Base-by-base conservation (phyloP, 2,329 filamentous ascomycete species). In the Penicillium paneum region DNA sequence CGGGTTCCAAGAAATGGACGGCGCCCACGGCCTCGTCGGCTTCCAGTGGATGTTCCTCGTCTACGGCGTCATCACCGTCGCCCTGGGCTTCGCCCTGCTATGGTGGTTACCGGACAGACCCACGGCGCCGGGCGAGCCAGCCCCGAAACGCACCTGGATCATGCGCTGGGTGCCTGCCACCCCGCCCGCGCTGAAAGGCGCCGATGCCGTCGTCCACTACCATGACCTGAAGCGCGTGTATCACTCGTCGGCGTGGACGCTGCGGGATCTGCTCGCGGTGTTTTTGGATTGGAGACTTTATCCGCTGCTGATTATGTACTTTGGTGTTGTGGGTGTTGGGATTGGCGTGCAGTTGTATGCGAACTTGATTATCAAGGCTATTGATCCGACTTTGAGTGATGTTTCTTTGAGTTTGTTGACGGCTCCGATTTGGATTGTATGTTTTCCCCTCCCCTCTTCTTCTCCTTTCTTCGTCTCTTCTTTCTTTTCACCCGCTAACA, bases 101-200 rank as follows among this genome's bases (percentile, higher is more conserved):
- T 96, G 90, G 90, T 96, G 91, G 91, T 81, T 96, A 8, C 91
- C 91, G 0, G 91, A 96, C 64, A 84, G 91, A 3, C 91, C 91
- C 3, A 76, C 88, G 3, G 80, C 86, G 0, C 91, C 91, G 0
- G 90, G 69, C 8, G 61, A 65, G 13, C 19, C 62, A 3, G 40
- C 45, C 5, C 57, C 58, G 1, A 43, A 54, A 38, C 65, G 55
- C 5, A 60, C 58, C 45, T 61, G 59, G 43, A 77, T 84, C 66
- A 74, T 82, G 59, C 84, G 79, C 52, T 92, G 82, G 78, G 71
- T 95, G 5, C 91, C 91, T 0, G 67, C 78, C 24, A 83, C 84
- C 35, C 82, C 82, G 5, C 90, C 91, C 41, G 90, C 86, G 0
- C 78, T 96, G 48, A 84, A 75, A 0, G 90, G 90, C 2, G 83